Percentiles rank a stretch among this genome's conserved stretches.
These are phyloP conservation scores for Trypanosomatidae sp. DNA, from an alignment of 208 protist species.

Conservation along the genomic window DNA sequence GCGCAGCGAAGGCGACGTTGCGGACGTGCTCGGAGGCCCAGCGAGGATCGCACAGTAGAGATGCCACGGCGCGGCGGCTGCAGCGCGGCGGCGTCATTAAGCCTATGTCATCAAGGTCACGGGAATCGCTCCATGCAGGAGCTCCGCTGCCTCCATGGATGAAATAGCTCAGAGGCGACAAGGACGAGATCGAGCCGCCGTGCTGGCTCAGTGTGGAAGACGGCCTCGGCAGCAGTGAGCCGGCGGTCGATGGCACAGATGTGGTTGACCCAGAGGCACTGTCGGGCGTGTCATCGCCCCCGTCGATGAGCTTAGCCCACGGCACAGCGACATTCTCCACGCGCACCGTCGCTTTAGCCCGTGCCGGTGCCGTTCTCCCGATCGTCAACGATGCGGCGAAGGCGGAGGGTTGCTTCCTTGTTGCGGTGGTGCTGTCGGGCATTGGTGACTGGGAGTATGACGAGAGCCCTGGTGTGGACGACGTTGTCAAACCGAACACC, in stretches of 20 bases:
- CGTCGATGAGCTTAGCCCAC: not conserved
- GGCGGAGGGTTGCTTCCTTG: not conserved
- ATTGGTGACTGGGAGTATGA: slow-evolving; percentile 1
- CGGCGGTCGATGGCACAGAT: not conserved
- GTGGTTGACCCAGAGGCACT: not conserved
- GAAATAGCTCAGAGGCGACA: not conserved
- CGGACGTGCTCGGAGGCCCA: slow-evolving; percentile 20
- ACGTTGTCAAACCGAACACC: not conserved
- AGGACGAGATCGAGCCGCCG: not conserved
- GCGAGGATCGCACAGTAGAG: slow-evolving; percentile 20
- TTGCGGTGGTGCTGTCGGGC: not conserved
- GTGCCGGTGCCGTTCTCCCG: slow-evolving; percentile 2
- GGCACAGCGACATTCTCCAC: slow-evolving; percentile 6
- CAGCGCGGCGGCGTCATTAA: slow-evolving; percentile 5
- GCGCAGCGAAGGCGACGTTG: slow-evolving; percentile 4
- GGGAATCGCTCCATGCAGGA: not conserved
- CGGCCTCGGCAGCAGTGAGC: not conserved
- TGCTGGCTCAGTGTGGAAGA: not conserved
- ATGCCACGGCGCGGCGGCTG: slow-evolving; percentile 3
- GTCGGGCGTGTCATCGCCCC: no score
- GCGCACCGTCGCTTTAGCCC: not conserved
- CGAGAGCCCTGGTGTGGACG: not conserved
- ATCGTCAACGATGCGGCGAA: slow-evolving; percentile 2
- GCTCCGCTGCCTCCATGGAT: not conserved
- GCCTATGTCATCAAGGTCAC: slow-evolving; percentile 4